A percentile compares a stretch with the other conserved stretches of the same genome.
Evolutionary conservation across 768 basidiomycete genomes (phyloP).

Genomic region (Tricholomella constricta): DNA sequence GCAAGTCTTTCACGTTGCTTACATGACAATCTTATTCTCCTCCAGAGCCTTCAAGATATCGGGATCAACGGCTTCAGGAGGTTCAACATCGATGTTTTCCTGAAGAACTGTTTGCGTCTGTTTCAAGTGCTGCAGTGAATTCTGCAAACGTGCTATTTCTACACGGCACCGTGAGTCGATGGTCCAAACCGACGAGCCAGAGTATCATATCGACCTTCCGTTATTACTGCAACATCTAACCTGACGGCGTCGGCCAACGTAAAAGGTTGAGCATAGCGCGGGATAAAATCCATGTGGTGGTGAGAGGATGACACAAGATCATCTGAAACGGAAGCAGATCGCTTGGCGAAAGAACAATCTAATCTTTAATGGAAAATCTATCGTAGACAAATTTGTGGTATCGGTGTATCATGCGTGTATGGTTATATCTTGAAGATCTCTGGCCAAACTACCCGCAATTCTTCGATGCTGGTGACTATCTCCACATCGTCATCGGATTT

Average conservation of each 20-base stretch:
- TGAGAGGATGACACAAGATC: neutral
- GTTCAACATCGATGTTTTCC: slow-evolving; percentile 42
- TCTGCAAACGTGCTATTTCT: slow-evolving; percentile 79
- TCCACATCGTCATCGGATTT: slow-evolving; percentile 46
- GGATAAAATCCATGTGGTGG: slow-evolving; percentile 61
- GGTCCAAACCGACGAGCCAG: neutral
- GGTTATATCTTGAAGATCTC: slow-evolving; percentile 59
- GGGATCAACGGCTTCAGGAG: slow-evolving; percentile 44
- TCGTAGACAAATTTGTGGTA: slow-evolving; percentile 6
- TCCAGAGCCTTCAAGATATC: slow-evolving; percentile 62
- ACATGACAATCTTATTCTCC: slow-evolving; percentile 80
- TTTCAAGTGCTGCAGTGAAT: slow-evolving; percentile 65
- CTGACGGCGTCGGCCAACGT: slow-evolving; percentile 62
- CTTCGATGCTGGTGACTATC: slow-evolving; percentile 59
- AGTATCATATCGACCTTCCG: slow-evolving; percentile 55
- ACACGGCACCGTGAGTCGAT: slow-evolving; percentile 13
- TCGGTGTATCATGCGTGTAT: neutral
- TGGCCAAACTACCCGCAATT: slow-evolving; percentile 71
- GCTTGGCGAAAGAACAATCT: slow-evolving; percentile 2
- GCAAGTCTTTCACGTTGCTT: slow-evolving; percentile 16
- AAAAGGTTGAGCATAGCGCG: slow-evolving; percentile 76
- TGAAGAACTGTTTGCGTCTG: slow-evolving; percentile 62
- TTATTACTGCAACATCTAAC: slow-evolving; percentile 67
- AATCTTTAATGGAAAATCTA: too few species aligned
- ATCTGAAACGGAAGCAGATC: neutral